Percentiles rank a stretch among this genome's conserved stretches.
Evolutionary conservation across 345 rosid genomes (phyloP).

Genomic region (Populus simonii): DNA sequence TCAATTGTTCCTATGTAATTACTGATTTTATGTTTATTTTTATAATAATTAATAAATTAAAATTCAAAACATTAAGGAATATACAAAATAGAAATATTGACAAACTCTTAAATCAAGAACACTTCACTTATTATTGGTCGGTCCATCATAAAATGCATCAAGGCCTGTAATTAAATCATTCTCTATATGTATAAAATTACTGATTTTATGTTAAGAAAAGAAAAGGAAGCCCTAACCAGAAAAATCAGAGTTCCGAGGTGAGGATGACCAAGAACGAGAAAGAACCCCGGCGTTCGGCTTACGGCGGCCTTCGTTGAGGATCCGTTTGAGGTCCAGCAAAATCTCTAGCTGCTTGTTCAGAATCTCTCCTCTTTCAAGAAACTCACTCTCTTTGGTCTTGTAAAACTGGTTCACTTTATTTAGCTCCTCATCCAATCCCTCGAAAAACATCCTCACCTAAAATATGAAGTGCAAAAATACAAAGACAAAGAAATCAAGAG

Average conservation of each 20-base stretch:
- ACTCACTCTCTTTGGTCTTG: constrained; percentile 67
- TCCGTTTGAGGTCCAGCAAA: constrained; percentile 57
- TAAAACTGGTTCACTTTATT: constrained; percentile 87
- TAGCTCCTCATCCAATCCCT: constrained; percentile 64
- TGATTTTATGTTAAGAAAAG: neutral
- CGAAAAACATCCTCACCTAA: constrained; percentile 70
- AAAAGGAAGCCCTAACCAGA: constrained; percentile 42
- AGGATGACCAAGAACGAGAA: constrained; percentile 44
- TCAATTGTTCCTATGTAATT: neutral
- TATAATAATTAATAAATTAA: neutral
- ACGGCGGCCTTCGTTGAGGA: constrained; percentile 49
- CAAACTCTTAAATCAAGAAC: too few relatives aligned
- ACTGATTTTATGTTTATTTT: neutral
- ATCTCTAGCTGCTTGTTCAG: constrained; percentile 69
- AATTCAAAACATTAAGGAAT: too few relatives aligned
- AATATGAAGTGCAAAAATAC: neutral
- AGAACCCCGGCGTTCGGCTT: constrained; percentile 30
- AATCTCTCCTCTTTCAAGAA: constrained; percentile 72
- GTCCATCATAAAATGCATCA: too few relatives aligned
- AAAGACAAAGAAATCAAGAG: neutral
- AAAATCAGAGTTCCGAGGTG: constrained; percentile 48
- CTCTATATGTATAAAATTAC: too few relatives aligned
- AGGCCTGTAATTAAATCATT: too few relatives aligned
- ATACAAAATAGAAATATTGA: too few relatives aligned
- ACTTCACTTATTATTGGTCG: too few relatives aligned